phyloP scores from a whole-genome alignment of 164 flowering plant species.

The Liquidambar formosana region DNA sequence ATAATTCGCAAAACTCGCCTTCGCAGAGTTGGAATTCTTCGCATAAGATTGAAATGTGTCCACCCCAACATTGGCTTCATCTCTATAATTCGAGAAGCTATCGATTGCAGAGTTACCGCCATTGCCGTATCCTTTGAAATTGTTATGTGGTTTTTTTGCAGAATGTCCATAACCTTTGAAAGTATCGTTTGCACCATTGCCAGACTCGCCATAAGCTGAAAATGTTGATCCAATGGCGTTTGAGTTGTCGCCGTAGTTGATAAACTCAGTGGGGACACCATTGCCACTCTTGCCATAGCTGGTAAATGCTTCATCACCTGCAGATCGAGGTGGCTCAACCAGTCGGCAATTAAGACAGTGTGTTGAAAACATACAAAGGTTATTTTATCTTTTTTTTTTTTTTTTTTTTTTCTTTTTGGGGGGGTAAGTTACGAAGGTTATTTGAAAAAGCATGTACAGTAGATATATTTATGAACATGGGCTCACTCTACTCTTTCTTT shows the following conservation, averaged over 20 bases:
- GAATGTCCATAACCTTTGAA: conserved; percentile 50
- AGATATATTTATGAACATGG: no score
- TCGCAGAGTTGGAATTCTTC: conserved; percentile 44
- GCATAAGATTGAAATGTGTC: conserved; percentile 74
- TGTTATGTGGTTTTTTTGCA: conserved; percentile 60
- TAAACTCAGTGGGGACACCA: conserved; percentile 42
- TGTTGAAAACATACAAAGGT: no score
- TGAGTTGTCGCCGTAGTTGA: conserved; percentile 41
- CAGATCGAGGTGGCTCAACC: no score
- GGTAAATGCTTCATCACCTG: conserved; percentile 48
- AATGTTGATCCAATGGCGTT: conserved; percentile 63
- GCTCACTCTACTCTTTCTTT: no score
- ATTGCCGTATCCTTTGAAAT: conserved; percentile 57
- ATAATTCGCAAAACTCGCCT: conserved; percentile 54
- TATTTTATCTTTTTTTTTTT: no score
- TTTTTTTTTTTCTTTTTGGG: no score
- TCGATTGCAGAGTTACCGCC: conserved; percentile 46
- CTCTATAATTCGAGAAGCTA: conserved; percentile 56
- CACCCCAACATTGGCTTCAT: conserved; percentile 66
- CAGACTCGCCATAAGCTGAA: conserved; percentile 51
- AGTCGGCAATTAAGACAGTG: no score
- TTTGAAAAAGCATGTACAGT: no score
- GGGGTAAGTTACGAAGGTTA: no score
- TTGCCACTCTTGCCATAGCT: conserved; percentile 67
- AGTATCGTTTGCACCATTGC: conserved; percentile 53